Evolutionary conservation across 1,284 basidiomycete species (phyloP), one percentile per base, ranked within the genome.

Genomic region (Filobasidium uniguttulatum): DNA sequence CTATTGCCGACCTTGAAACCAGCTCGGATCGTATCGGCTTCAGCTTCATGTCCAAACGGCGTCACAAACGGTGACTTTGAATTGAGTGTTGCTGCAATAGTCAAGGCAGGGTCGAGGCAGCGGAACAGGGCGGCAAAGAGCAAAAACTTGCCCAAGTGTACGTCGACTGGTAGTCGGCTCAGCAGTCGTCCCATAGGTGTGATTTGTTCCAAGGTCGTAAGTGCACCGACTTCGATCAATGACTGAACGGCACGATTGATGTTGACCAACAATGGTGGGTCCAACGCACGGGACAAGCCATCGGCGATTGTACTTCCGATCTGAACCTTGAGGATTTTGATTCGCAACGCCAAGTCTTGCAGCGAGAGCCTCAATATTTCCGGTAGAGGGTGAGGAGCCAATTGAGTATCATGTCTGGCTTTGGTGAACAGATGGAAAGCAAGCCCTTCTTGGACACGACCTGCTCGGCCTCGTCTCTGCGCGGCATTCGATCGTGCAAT

Each of bases 401-500:
- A 77, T 86, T 91, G 70, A 31, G 68, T 82, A 60, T 97, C 90
- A 62, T 94, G 82, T 17, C 89, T 77, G 43, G 77, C 72, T 66
- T 82, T 88, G 0, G 91, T 96, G 72, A 97, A 98, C 2, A 98
- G 76, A 66, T 98, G 93, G 72, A 94, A 98, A 59, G 89, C 94
- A 20, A 97, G 68, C 1, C 93, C 93, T 46, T 79, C 73, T 61
- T 83, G 88, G 2, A 97, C 91, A 65, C 93, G 85, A 29, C 93
- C 93, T 6, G 88, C 85, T 59, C 88, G 79, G 46, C 91, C 91
- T 36, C 89, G 79, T 52, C 93, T 73, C 58, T 98, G 93, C 31
- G 86, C 79, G 35, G 91, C 94, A 64, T 97, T 98, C 64, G 88
- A 94, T 65, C 77, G 81, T 1, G 93, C 85, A 48, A 98, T 80